These are phyloP conservation scores for Colletotrichum eleusines DNA, from an alignment of 2,329 filamentous ascomycete genomes.

Conservation along the genomic window DNA sequence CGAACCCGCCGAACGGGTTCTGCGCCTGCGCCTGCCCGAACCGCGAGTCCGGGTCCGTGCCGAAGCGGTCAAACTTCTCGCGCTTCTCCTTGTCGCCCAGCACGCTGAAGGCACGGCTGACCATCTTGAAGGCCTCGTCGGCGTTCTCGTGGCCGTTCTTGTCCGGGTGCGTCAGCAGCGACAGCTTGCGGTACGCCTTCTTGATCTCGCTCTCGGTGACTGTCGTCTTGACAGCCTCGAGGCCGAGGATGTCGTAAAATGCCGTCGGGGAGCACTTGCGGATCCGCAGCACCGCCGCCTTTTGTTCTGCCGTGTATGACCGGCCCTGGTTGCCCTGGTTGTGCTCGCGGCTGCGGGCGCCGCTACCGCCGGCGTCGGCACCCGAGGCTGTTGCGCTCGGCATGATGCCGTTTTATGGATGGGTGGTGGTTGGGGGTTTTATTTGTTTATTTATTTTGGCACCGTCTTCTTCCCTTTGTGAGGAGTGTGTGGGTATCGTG, in stretches of 20 bases:
- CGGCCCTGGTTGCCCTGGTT: conserved; percentile 82
- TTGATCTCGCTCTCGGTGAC: conserved; percentile 90
- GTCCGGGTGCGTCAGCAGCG: conserved; percentile 94
- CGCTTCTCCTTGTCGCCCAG: conserved; percentile 95
- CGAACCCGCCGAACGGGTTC: conserved; percentile 75
- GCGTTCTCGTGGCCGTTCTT: conserved; percentile 97
- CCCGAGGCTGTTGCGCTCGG: conserved; percentile 67
- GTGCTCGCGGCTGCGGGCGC: conserved; percentile 70
- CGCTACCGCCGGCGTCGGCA: conserved; percentile 59
- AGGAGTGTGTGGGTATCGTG: neutral
- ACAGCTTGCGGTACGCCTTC: conserved; percentile 96
- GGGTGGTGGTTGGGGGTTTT: neutral
- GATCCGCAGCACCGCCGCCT: conserved; percentile 90
- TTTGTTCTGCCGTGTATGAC: conserved; percentile 89
- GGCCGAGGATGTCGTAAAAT: conserved; percentile 93
- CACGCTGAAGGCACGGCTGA: conserved; percentile 92
- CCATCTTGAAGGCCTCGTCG: conserved; percentile 99
- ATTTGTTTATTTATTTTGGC: neutral
- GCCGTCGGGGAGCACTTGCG: conserved; percentile 85
- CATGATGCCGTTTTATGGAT: conserved; percentile 48
- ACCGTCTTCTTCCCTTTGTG: neutral
- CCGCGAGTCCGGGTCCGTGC: conserved; percentile 90
- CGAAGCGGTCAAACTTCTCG: conserved; percentile 86
- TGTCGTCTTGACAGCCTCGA: conserved; percentile 73
- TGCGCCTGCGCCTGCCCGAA: conserved; percentile 75